Evolutionary conservation across 169 alveolate genomes (phyloP).

Genomic region (Plasmodium coatneyi): DNA sequence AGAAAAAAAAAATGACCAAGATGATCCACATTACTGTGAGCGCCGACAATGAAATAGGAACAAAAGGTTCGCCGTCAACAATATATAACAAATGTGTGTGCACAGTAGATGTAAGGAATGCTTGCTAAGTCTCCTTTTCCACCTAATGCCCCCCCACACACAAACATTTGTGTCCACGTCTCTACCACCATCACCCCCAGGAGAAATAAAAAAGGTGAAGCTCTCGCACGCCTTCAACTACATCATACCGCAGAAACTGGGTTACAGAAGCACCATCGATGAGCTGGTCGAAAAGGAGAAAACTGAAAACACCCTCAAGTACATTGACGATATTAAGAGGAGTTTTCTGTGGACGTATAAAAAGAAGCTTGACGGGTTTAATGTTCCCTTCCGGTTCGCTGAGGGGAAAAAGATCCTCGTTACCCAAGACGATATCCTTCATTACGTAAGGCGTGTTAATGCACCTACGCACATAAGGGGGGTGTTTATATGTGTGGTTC

Average conservation of each 20-base stretch:
- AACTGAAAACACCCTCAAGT: conserved; percentile 44
- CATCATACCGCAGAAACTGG: conserved; percentile 72
- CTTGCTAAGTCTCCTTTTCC: not conserved
- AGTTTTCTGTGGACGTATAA: conserved; percentile 65
- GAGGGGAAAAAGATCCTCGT: conserved; percentile 34
- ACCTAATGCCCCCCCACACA: not conserved
- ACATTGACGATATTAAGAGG: conserved; percentile 61
- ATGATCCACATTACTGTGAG: conserved; percentile 64
- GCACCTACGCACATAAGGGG: not conserved
- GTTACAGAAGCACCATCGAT: conserved; percentile 72
- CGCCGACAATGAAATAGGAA: conserved; percentile 76
- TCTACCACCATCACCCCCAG: not conserved
- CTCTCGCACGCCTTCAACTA: conserved; percentile 74
- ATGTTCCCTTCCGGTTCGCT: conserved; percentile 37
- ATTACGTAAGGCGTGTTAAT: conserved; percentile 46
- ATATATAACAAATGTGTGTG: not conserved
- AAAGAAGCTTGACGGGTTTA: conserved; percentile 34
- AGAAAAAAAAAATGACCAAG: conserved; percentile 57
- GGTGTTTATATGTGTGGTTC: not conserved
- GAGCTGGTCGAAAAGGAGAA: conserved; percentile 69
- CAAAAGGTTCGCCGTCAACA: conserved; percentile 24
- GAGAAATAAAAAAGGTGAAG: conserved; percentile 71
- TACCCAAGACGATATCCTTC: conserved; percentile 53
- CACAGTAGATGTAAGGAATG: not conserved
- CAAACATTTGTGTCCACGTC: not conserved